phyloP scores from a whole-genome alignment of 73 alveolate genomes.

The Paramecium bursaria region DNA sequence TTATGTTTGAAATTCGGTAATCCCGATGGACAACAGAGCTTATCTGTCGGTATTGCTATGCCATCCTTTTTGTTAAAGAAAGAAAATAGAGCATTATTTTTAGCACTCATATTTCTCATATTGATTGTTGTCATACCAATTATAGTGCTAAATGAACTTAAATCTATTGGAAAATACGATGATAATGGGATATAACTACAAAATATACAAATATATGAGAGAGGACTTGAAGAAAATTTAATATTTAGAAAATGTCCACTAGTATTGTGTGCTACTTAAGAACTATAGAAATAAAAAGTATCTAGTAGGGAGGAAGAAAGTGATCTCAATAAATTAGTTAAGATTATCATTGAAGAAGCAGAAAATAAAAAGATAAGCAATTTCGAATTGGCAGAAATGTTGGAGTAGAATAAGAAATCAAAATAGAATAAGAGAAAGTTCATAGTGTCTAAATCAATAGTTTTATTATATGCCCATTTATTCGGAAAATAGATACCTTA shows the following conservation, averaged over 20 bases:
- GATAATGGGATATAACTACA: conserved; percentile 69
- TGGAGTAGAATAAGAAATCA: conserved; percentile 13
- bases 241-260: conserved; percentile 69
- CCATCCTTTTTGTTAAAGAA: conserved; percentile 80
- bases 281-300: conserved; percentile 48
- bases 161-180: conserved; percentile 70
- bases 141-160: conserved; percentile 71
- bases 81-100: conserved; percentile 77
- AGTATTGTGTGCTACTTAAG: conserved; percentile 69
- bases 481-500: conserved; percentile 18
- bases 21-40: conserved; percentile 80
- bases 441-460: background rate
- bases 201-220: conserved; percentile 59
- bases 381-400: conserved; percentile 15
- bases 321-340: conserved; percentile 13
- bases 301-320: background rate
- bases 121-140: conserved; percentile 75
- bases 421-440: conserved; percentile 12
- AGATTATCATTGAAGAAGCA: conserved; percentile 41
- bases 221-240: conserved; percentile 73
- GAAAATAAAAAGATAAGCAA: conserved; percentile 29
- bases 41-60: conserved; percentile 79
- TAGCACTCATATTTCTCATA: conserved; percentile 73
- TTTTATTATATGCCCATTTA: conserved; percentile 41
- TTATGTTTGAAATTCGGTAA: conserved; percentile 82